Base-by-base conservation (phyloP, 2,329 filamentous ascomycete species). In the Penicillium thymicola region DNA sequence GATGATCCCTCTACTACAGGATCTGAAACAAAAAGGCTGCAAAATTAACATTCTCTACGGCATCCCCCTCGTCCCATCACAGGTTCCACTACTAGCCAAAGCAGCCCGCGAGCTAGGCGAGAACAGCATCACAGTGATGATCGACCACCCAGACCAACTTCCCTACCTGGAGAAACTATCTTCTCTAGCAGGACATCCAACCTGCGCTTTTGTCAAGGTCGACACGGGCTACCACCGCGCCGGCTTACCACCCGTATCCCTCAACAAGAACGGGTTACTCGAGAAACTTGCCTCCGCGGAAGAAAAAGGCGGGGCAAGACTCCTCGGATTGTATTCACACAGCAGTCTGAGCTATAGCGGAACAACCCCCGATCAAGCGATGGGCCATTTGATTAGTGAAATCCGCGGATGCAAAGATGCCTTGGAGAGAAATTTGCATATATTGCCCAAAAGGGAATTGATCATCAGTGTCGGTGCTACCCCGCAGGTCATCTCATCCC, bases 381-480 rank as follows among this genome's bases (percentile, higher is more conserved):
- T 89, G 63, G 71, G 78, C 0, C 80, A 81, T 50, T 74, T 92
- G 10, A 78, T 78, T 1, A 75, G 75, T 9, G 89, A 92, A 73
- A 80, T 91, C 43, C 68, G 75, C 23, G 80, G 72, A 78, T 54
- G 75, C 69, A 46, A 63, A 53, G 50, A 70, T 65, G 63, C 72
- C 58, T 45, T 72, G 38, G 55, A 65, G 18, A 54, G 58, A n/a
- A 63, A 67, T 42, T 23, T 54, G 3, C 48, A 59, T 36, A 28
- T 62, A 18, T 46, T 61, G n/a, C 57, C 59, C 14, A 51, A 51
- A 13, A 58, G 60, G 3, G 75, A 74, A 48, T 63, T 82, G 16
- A 77, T 85, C 0, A 76, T 93, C 3, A 89, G 87, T 0, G 86
- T 91, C 0, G 90, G 90, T 6, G 89, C 90, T 0, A 90, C 89